Percentiles rank a stretch among this genome's conserved stretches.
Evolutionary conservation across 768 basidiomycete species (phyloP).

Genomic region (Xerocomellus amylosporus): DNA sequence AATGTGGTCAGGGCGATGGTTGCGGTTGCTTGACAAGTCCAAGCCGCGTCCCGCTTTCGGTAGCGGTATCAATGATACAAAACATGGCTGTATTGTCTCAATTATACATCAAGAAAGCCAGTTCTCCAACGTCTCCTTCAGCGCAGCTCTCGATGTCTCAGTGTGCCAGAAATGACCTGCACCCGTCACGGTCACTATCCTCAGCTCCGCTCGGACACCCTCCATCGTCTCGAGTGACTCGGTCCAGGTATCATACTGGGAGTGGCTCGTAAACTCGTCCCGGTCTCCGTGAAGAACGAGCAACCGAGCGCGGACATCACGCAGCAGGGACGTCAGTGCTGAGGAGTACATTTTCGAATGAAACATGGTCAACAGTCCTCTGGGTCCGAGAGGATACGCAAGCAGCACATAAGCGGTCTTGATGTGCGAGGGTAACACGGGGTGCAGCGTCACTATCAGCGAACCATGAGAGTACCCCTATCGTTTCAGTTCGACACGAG

Average conservation of each 20-base stretch:
- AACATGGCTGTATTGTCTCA: neutral
- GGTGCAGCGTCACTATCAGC: conserved; percentile 65
- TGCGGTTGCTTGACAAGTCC: conserved; percentile 21
- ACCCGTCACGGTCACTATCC: conserved; percentile 39
- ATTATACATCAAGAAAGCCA: conserved; percentile 20
- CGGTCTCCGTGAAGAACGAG: conserved; percentile 64
- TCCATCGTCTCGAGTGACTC: conserved; percentile 34
- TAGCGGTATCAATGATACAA: neutral
- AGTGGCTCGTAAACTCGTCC: conserved; percentile 66
- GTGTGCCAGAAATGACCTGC: conserved; percentile 71
- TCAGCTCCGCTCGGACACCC: conserved; percentile 27
- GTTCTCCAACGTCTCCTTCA: conserved; percentile 19
- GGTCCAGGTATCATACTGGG: conserved; percentile 57
- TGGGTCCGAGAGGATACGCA: conserved; percentile 73
- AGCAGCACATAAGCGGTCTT: conserved; percentile 64
- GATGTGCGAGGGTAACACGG: conserved; percentile 47
- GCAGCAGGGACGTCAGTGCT: conserved; percentile 50
- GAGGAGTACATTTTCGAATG: conserved; percentile 50
- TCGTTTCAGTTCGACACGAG: conserved; percentile 6
- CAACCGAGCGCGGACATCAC: conserved; percentile 45
- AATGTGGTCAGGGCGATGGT: conserved; percentile 26
- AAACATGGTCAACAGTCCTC: conserved; percentile 70
- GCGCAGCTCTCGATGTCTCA: conserved; percentile 17
- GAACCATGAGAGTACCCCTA: conserved; percentile 85
- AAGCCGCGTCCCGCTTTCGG: conserved; percentile 17